Conservation (phyloP, 108 stramenopile genomes). For the Cylindrotheca fusiformis region DNA sequence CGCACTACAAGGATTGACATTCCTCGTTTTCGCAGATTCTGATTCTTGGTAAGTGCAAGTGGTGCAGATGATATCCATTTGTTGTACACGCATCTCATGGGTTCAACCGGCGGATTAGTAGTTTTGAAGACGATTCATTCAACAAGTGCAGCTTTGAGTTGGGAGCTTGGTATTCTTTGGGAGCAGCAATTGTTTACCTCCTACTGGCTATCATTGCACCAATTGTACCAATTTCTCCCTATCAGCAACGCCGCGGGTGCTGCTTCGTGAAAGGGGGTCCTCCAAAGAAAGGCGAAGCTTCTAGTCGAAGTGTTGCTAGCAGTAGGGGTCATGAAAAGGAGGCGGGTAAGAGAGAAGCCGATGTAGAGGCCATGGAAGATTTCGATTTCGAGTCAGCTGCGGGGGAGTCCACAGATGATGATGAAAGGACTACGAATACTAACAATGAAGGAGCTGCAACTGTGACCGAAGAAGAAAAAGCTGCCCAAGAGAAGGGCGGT, state of each 20-base stretch:
- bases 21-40: constrained; percentile 4
- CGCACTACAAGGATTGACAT: constrained; percentile 7
- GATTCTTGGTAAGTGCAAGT: constrained; percentile 13
- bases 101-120: background rate
- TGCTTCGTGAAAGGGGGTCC: too few relatives aligned
- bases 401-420: too few relatives aligned
- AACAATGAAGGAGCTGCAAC: too few relatives aligned
- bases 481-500: constrained; percentile 2
- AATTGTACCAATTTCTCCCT: constrained; percentile 2
- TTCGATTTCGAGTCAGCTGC: too few relatives aligned
- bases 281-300: too few relatives aligned
- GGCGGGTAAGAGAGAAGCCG: too few relatives aligned
- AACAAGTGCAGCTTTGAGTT: constrained; percentile 1
- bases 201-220: constrained; percentile 10
- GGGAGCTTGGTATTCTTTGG: constrained; percentile 9
- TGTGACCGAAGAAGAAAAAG: too few relatives aligned
- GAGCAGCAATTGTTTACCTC: background rate
- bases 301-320: too few relatives aligned
- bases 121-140: constrained; percentile 6
- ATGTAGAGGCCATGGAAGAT: too few relatives aligned
- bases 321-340: too few relatives aligned
- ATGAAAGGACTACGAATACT: too few relatives aligned
- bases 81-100: background rate
- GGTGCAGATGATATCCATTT: background rate
- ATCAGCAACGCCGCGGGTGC: too few relatives aligned